Evolutionary conservation across 257 asterid genomes (phyloP).

Genomic region (Nicotiana attenuata): DNA sequence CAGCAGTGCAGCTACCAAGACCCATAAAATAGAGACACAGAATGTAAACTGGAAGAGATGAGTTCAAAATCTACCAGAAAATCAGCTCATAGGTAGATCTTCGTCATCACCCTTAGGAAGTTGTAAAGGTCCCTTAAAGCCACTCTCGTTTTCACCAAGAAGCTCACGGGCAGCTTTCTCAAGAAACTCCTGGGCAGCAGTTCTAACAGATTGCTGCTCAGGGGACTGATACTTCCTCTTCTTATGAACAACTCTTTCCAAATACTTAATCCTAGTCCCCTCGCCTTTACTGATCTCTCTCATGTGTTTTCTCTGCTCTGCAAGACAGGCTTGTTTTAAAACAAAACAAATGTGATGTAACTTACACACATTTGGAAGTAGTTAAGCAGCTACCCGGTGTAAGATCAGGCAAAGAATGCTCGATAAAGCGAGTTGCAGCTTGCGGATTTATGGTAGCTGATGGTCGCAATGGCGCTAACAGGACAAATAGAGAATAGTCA

Average conservation of each 20-base stretch:
- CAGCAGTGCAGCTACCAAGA: not conserved
- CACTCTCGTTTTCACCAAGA: conserved; percentile 70
- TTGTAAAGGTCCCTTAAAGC: conserved; percentile 74
- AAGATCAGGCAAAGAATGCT: conserved; percentile 92
- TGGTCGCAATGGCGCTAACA: conserved; percentile 81
- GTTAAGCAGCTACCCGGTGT: conserved; percentile 52
- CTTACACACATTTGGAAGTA: not conserved
- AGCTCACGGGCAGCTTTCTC: conserved; percentile 92
- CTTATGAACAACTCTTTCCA: conserved; percentile 52
- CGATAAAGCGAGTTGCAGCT: conserved; percentile 89
- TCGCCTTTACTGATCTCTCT: conserved; percentile 65
- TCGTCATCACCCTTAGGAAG: conserved; percentile 53
- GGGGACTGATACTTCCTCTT: conserved; percentile 65
- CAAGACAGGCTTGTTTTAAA: conserved; percentile 22
- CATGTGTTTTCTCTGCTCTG: conserved; percentile 93
- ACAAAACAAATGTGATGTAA: not conserved
- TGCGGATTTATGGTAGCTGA: conserved; percentile 64
- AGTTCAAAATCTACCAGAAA: conserved; percentile 48
- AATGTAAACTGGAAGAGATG: not conserved
- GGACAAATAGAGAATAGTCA: conserved; percentile 18
- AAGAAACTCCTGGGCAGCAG: conserved; percentile 90
- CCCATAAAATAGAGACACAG: not conserved
- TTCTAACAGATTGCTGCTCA: conserved; percentile 69
- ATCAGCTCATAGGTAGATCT: conserved; percentile 55
- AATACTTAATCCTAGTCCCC: conserved; percentile 34